Percentiles rank a stretch among this genome's conserved stretches.
These are phyloP conservation scores for Rhododendron henanense DNA, from an alignment of 148 eudicot species.

Conservation along the genomic window DNA sequence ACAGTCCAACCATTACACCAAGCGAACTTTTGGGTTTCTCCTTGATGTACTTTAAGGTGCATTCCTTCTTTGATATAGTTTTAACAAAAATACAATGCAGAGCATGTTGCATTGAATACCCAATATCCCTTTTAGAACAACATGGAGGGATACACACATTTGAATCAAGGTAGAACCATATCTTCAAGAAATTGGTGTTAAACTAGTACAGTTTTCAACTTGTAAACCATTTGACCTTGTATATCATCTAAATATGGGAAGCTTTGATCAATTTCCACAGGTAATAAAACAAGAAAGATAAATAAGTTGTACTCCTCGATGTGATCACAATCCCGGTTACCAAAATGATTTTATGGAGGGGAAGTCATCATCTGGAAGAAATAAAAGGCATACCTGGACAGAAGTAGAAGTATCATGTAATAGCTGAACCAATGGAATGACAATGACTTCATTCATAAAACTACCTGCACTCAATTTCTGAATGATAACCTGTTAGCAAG, in stretches of 20 bases:
- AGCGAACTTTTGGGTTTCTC: not conserved
- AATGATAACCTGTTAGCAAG: constrained; percentile 27
- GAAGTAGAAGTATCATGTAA: constrained; percentile 49
- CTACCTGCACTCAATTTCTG: constrained; percentile 95
- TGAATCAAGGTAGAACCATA: not conserved
- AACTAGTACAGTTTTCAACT: not conserved
- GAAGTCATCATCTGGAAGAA: not conserved
- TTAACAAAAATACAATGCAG: not conserved
- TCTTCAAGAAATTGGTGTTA: not conserved
- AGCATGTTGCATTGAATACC: not conserved
- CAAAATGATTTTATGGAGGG: constrained; percentile 6
- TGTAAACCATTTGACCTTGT: not conserved
- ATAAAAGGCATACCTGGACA: constrained; percentile 61
- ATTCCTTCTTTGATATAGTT: not conserved
- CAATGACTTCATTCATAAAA: constrained; percentile 60
- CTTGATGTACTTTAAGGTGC: not conserved
- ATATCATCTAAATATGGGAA: not conserved
- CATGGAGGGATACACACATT: not conserved
- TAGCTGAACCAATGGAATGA: constrained; percentile 64
- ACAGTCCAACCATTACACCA: not conserved
- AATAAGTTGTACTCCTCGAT: not conserved
- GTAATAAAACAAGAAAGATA: not conserved
- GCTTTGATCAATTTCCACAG: not conserved
- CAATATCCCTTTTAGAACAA: not conserved
- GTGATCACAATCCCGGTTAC: not conserved